Base-by-base conservation (phyloP, 495 filamentous ascomycete genomes). In the Neurospora sublineolata region DNA sequence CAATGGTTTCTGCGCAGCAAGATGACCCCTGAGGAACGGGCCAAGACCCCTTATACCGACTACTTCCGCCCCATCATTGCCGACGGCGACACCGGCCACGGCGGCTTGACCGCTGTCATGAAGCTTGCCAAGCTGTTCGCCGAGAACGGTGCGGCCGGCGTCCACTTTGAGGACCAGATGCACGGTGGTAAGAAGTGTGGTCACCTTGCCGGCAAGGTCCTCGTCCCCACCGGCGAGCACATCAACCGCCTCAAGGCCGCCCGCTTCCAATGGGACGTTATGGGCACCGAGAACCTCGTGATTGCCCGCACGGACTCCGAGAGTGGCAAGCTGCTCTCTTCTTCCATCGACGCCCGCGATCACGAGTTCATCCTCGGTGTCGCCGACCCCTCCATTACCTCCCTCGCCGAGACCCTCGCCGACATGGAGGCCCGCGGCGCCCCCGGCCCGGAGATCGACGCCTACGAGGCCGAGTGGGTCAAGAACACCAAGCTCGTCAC, bases 171-270 rank as follows among this genome's bases (percentile, higher is more conserved):
- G 80, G 95, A 99, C 77, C 96, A 99, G 77, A 85, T 97, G 69
- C 95, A 99, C 78, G 95, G 95, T 33, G 95, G 95, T 44, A 99
- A 99, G 86, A 99, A 98, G 82, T 99, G 95, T 78, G 95, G 95
- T 20, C 95, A 99, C 83, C 86, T 99, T 72, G 94, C 95, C 2
- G 95, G 95, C 73, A 99, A 99, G 81, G 95, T 99, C 1, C 84
- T 99, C 14, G 95, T 99, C 0, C 96, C 95, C 0, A 89, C 95
- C 44, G 90, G 92, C 74, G 95, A 99, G 76, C 95, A 99, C 81
- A 96, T 98, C 83, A 97, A 97, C 82, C 88, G 95, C 18, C 88
- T 99, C 5, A 89, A 93, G 37, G 94, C 96, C 20, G 89, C 95
- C 3, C 89, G 95, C 69, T 97, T 96, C 83, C 95, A 99, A 77